Base-by-base conservation (phyloP, 1,284 basidiomycete genomes). In the Naganishia sp. region DNA sequence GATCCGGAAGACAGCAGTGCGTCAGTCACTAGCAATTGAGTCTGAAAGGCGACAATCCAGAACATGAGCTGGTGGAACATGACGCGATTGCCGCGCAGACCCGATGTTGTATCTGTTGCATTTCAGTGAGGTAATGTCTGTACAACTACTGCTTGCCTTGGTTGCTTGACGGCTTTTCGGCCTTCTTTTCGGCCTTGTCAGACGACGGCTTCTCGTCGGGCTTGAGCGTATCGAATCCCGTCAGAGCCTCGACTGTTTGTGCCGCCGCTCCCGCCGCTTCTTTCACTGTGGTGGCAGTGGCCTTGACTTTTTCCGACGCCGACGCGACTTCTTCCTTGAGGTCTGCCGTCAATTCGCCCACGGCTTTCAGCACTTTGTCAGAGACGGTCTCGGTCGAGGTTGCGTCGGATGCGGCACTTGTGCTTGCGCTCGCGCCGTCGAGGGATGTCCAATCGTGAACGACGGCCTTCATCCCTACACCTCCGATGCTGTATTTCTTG, bases 401-500 rank as follows among this genome's bases (percentile, higher is more conserved):
- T 23, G 41, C 25, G 11, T 41, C 21, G 32, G 23, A 2, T 13
- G 62, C 6, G 15, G 17, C 15, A 43, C 45, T 11, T 13, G 31
- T 21, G 13, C n/a, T 23, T 23, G 53, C 15, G 39, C 21, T 46
- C 4, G 25, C 21, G 63, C 88, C 81, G 0, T 89, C 87, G 18
- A 90, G 70, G 21, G 88, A 86, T 61, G 87, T 82, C 67, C 87
- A 82, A 72, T 90, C 87, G 86, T 92, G 92, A 63, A 86, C 84
- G 63, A 89, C 86, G 21, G 89, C 86, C 73, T 90, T 85, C 82
- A 96, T 87, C 21, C 92, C 93, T 0, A 98, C 90, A 42, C 94
- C 94, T 0, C 87, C 86, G 77, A 96, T 81, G 39, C 86, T 84
- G 78, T 98, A 89, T 68, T 83, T 83, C 71, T 87, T 82, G 60